Evolutionary conservation across 768 basidiomycete genomes (phyloP).

Genomic region (Guyanaporus albipodus): DNA sequence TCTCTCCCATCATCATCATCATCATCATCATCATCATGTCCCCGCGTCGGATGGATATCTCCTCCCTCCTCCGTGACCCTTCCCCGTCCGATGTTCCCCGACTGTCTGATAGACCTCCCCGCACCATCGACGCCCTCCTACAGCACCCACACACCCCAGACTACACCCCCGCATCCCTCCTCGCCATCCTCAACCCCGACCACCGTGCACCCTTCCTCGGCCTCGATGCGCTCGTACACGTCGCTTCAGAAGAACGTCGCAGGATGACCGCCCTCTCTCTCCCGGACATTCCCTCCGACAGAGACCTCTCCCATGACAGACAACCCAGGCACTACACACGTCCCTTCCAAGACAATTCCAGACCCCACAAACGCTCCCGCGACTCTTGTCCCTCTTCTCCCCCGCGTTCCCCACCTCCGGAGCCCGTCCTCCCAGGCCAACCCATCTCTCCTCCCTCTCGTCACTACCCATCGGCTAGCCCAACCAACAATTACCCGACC

Average conservation of each 20-base stretch:
- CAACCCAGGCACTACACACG: conserved; percentile 6
- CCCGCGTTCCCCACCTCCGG: conserved; percentile 13
- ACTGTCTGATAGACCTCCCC: no score
- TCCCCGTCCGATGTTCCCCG: conserved; percentile 3
- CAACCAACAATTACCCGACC: conserved; percentile 17
- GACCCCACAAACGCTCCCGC: conserved; percentile 26
- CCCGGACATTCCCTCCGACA: not conserved
- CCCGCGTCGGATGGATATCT: conserved; percentile 70
- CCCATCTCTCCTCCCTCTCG: conserved; percentile 16
- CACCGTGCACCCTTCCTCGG: conserved; percentile 22
- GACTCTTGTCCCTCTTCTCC: conserved; percentile 10
- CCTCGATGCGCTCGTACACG: conserved; percentile 68
- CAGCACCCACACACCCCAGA: no score
- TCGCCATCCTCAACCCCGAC: conserved; percentile 18
- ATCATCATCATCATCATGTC: no score
- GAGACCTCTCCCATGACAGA: conserved; percentile 19
- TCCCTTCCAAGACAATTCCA: conserved; percentile 1
- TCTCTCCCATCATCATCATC: no score
- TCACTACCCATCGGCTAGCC: conserved; percentile 22
- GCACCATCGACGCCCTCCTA: conserved; percentile 13
- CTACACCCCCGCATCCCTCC: conserved; percentile 13
- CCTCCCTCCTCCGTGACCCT: conserved; percentile 57
- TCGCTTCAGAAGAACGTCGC: conserved; percentile 61
- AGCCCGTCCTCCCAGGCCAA: not conserved
- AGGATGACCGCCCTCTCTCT: conserved; percentile 36